Conservation (phyloP, 352 stramenopile genomes). For the Pythium biforme region DNA sequence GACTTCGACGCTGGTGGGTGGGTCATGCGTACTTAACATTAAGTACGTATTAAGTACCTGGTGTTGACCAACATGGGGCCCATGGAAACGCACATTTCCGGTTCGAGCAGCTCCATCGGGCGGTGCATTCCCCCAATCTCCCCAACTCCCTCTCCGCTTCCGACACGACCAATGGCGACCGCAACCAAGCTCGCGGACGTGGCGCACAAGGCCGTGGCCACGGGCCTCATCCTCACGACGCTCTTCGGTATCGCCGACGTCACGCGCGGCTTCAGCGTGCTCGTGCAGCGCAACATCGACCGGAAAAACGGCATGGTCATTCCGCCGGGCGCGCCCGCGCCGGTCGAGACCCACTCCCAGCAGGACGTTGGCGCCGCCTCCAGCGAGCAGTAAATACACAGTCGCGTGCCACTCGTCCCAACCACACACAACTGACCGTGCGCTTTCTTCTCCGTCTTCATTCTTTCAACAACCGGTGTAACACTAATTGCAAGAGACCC, state of each 20-base stretch:
- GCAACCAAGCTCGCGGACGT: slow-evolving; percentile 63
- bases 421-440: too few relatives aligned
- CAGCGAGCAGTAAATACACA: slow-evolving; percentile 14
- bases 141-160: neutral
- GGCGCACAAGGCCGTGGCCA: slow-evolving; percentile 78
- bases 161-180: slow-evolving; percentile 24
- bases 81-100: slow-evolving; percentile 8
- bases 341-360: slow-evolving; percentile 1
- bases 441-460: neutral
- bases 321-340: neutral
- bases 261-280: slow-evolving; percentile 70
- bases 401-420: too few relatives aligned
- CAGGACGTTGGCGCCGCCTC: neutral
- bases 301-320: slow-evolving; percentile 31
- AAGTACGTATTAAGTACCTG: too few relatives aligned
- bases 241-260: slow-evolving; percentile 71
- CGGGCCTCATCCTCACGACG: slow-evolving; percentile 70
- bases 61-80: too few relatives aligned
- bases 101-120: neutral
- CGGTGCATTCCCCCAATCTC: neutral
- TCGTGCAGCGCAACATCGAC: slow-evolving; percentile 81
- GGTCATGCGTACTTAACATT: too few relatives aligned
- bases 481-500: slow-evolving; percentile 14
- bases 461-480: slow-evolving; percentile 10
- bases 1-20: slow-evolving; percentile 1